Conservation (phyloP, 2,329 filamentous ascomycete genomes). For the Pseudogymnoascus sp. region DNA sequence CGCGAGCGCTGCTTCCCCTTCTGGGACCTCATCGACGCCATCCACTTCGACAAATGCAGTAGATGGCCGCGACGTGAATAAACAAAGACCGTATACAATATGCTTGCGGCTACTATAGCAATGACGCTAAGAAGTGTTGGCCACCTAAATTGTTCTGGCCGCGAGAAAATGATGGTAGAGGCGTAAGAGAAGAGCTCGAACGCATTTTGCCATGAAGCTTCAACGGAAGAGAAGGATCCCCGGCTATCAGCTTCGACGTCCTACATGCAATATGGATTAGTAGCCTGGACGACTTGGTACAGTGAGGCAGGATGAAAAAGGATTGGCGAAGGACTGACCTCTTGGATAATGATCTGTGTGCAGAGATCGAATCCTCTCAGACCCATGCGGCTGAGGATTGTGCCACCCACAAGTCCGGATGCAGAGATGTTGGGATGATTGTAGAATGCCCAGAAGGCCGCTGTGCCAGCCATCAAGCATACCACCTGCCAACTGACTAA, state of each 20-base stretch:
- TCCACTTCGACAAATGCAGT: slow-evolving; percentile 36
- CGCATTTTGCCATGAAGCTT: slow-evolving; percentile 58
- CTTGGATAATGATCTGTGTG: slow-evolving; percentile 52
- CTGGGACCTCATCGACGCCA: slow-evolving; percentile 14
- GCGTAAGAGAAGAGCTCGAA: slow-evolving; percentile 63
- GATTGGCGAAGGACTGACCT: slow-evolving; percentile 33
- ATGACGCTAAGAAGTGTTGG: slow-evolving; percentile 51
- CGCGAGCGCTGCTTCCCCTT: background rate
- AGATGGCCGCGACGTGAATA: slow-evolving; percentile 41
- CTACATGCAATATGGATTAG: background rate
- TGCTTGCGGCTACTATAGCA: slow-evolving; percentile 41
- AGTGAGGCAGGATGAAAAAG: background rate
- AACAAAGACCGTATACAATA: slow-evolving; percentile 49
- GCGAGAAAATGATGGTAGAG: slow-evolving; percentile 55
- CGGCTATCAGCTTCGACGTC: slow-evolving; percentile 45
- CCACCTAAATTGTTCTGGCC: slow-evolving; percentile 55
- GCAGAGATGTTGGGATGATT: slow-evolving; percentile 32
- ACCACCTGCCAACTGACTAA: slow-evolving; percentile 59
- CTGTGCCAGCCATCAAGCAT: slow-evolving; percentile 40
- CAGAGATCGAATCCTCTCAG: slow-evolving; percentile 56
- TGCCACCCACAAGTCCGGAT: slow-evolving; percentile 40
- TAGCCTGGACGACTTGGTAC: slow-evolving; percentile 29
- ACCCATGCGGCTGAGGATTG: slow-evolving; percentile 49
- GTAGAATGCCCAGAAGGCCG: slow-evolving; percentile 31
- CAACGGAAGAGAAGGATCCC: slow-evolving; percentile 61